Evolutionary conservation across 1,139 yeast genomes (phyloP).

Genomic region (Sugiyamaella japonica): DNA sequence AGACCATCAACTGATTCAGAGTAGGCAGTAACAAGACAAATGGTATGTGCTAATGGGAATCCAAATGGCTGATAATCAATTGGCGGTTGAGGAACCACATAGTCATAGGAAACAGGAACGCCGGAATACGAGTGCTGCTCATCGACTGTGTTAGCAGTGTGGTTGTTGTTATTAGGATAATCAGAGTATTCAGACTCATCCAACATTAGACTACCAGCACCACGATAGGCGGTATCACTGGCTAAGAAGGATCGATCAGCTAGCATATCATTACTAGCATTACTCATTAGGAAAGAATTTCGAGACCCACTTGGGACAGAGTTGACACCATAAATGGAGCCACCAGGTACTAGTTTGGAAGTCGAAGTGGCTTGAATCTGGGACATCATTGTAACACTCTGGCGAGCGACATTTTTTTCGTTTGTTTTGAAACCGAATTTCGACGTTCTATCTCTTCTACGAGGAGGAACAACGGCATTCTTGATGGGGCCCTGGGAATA

Average conservation of each 20-base stretch:
- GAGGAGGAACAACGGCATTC: conserved; percentile 31
- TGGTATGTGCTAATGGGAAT: conserved; percentile 81
- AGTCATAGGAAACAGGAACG: conserved; percentile 47
- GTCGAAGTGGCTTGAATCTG: conserved; percentile 40
- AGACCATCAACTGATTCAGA: conserved; percentile 88
- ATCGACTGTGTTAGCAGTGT: conserved; percentile 3
- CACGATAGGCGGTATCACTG: conserved; percentile 35
- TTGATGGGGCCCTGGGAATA: conserved; percentile 56
- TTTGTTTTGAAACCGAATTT: conserved; percentile 27
- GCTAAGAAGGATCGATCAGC: conserved; percentile 29
- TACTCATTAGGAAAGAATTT: conserved; percentile 32
- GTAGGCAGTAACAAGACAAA: conserved; percentile 87
- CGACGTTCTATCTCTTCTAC: conserved; percentile 32
- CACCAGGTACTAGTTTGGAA: conserved; percentile 40
- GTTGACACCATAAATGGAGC: conserved; percentile 33
- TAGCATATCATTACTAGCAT: conserved; percentile 13
- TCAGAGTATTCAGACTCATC: conserved; percentile 23
- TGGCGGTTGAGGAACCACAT: conserved; percentile 88
- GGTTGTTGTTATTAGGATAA: conserved; percentile 2
- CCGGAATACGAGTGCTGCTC: conserved; percentile 36
- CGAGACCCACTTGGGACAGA: conserved; percentile 29
- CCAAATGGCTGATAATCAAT: conserved; percentile 84
- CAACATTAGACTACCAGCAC: conserved; percentile 28
- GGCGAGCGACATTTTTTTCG: conserved; percentile 27
- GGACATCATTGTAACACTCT: conserved; percentile 40